Evolutionary conservation across 495 filamentous ascomycete species (phyloP), one percentile per base, ranked within the genome.

Genomic region (Hypomontagnella monticulosa): DNA sequence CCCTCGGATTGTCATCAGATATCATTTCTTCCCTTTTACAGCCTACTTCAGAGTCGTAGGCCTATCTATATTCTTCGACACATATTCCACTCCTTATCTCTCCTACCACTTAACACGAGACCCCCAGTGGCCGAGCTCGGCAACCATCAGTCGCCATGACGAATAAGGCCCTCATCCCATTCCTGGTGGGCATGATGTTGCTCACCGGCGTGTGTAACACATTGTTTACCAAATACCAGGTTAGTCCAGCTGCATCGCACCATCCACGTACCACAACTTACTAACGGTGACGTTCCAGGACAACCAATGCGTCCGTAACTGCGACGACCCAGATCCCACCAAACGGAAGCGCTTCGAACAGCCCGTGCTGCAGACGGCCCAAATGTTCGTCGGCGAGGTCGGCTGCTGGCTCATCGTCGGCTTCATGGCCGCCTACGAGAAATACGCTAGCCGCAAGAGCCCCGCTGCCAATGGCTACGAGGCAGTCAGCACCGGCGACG

Each of bases 331-430:
- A 5, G 78, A 97, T 74, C 87, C 87, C n/a, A 84, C 79, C 30
- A 85, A 88, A 50, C 85, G 87, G 18, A 65, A 81, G 32, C 80
- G 81, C 66, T 98, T 99, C 76, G 92, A 96, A 73, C 96, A 98
- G 74, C 95, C 95, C 11, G 94, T 99, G 30, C 88, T 98, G 61
- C 95, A 99, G 77, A 98, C 95, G 8, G 85, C 89, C 0, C 93
- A 95, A 71, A 97, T 97, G 93, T 97, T 97, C 70, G 80, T 96
- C 55, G 93, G 93, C 49, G 93, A 97, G 73, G 90, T 90, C 84
- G 93, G 92, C 62, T 92, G 91, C 80, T 97, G 93, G 92, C 82
- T 97, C 2, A 88, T 99, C 53, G 83, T 98, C 41, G 85, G 87
- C 6, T 58, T 81, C 40, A 88, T 87, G 60, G 78, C 84, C 11